These are phyloP conservation scores for Lumnitzera littorea DNA, from an alignment of 345 rosid species.

Conservation along the genomic window DNA sequence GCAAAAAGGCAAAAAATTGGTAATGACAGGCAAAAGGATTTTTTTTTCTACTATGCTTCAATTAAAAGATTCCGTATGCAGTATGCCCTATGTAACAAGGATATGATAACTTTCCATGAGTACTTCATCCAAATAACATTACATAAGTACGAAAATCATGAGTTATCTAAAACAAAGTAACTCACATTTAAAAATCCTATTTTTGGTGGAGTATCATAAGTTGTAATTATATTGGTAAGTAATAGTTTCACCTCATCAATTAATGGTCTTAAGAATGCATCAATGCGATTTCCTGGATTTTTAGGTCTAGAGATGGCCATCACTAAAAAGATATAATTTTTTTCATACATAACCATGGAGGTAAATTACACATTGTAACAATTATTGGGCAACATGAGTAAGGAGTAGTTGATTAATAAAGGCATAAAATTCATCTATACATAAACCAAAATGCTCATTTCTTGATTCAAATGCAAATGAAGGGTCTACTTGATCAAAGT, in stretches of 20 bases:
- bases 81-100: neutral
- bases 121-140: neutral
- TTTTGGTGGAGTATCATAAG: neutral
- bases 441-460: slow-evolving; percentile 4
- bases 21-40: neutral
- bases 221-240: neutral
- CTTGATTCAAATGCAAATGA: neutral
- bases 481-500: neutral
- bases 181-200: neutral
- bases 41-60: neutral
- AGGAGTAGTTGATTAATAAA: neutral
- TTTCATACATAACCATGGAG: slow-evolving; percentile 5
- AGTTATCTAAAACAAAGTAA: slow-evolving; percentile 5
- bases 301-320: neutral
- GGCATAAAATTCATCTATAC: neutral
- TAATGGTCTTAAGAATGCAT: neutral
- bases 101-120: no score
- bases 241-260: slow-evolving; percentile 3
- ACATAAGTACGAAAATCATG: slow-evolving; percentile 7
- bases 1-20: neutral
- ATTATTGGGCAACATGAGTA: slow-evolving; percentile 7
- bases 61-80: neutral
- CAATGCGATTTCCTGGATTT: neutral
- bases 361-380: slow-evolving; percentile 2
- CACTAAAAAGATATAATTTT: neutral